A percentile compares a stretch with the other conserved stretches of the same genome.
phyloP scores from a whole-genome alignment of 768 basidiomycete genomes.

The Termitomyces sp. region DNA sequence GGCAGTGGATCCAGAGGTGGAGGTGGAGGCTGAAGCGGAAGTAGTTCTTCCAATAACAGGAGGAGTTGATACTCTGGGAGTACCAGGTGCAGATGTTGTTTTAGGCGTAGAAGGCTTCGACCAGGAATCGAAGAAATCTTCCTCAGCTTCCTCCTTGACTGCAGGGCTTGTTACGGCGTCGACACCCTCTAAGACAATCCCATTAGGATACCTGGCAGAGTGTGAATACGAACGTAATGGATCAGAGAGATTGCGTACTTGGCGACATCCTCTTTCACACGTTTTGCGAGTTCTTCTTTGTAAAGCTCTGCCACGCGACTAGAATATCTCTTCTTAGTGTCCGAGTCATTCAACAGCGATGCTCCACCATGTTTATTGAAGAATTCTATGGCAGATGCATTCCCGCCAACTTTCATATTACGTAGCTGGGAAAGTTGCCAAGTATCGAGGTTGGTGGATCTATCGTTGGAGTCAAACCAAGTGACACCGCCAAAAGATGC shows the following conservation, averaged over 20 bases:
- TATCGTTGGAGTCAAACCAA: conserved; percentile 33
- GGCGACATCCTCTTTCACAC: conserved; percentile 69
- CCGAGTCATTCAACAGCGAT: conserved; percentile 60
- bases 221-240: neutral
- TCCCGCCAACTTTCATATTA: conserved; percentile 95
- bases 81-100: conserved; percentile 39
- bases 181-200: conserved; percentile 80
- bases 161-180: conserved; percentile 36
- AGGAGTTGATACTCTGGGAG: conserved; percentile 44
- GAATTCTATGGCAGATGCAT: conserved; percentile 80
- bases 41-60: conserved; percentile 54
- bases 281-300: conserved; percentile 82
- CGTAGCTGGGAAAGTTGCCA: conserved; percentile 92
- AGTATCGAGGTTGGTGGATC: conserved; percentile 93
- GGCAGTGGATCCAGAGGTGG: conserved; percentile 23
- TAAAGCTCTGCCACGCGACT: conserved; percentile 81
- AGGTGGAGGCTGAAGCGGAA: conserved; percentile 27
- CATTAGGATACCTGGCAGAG: conserved; percentile 58
- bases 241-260: conserved; percentile 37
- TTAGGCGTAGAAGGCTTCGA: conserved; percentile 73
- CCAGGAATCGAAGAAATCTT: conserved; percentile 98
- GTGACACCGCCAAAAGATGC: neutral
- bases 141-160: conserved; percentile 50
- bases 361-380: conserved; percentile 83
- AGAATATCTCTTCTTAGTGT: conserved; percentile 88